Conservation (phyloP, 768 basidiomycete species). For the Psilocybe cyanescens region DNA sequence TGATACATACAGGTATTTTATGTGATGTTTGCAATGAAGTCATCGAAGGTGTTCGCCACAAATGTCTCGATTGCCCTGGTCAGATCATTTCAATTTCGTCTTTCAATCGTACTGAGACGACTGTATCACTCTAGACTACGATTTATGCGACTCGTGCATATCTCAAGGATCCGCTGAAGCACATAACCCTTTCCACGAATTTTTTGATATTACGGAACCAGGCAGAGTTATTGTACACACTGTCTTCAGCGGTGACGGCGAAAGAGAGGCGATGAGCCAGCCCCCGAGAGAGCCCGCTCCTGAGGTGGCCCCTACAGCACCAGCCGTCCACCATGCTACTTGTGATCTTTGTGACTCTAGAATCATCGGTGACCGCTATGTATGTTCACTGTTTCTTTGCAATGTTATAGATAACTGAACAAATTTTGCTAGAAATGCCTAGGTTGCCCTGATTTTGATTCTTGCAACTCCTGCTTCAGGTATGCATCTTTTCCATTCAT, state of each 20-base stretch:
- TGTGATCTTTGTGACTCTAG: slow-evolving; percentile 81
- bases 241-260: slow-evolving; percentile 47
- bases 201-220: slow-evolving; percentile 69
- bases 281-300: slow-evolving; percentile 7
- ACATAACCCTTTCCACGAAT: slow-evolving; percentile 70
- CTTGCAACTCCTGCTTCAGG: slow-evolving; percentile 72
- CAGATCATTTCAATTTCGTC: slow-evolving; percentile 17
- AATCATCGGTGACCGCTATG: slow-evolving; percentile 75
- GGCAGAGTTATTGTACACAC: slow-evolving; percentile 70
- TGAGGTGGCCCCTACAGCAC: slow-evolving; percentile 16
- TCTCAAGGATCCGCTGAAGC: slow-evolving; percentile 47
- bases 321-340: slow-evolving; percentile 60
- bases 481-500: slow-evolving; percentile 25
- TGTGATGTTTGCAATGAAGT: slow-evolving; percentile 68
- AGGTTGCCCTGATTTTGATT: slow-evolving; percentile 84
- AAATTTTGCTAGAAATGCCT: slow-evolving; percentile 67
- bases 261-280: slow-evolving; percentile 22
- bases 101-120: neutral
- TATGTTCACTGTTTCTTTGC: slow-evolving; percentile 37
- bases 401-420: neutral
- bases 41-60: slow-evolving; percentile 73
- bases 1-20: slow-evolving; percentile 59
- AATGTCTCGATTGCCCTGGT: slow-evolving; percentile 81
- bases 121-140: slow-evolving; percentile 54
- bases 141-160: slow-evolving; percentile 68